Percentiles rank a stretch among this genome's conserved stretches.
These are phyloP conservation scores for Dryadomyces quercus-mongolicae DNA, from an alignment of 2,329 filamentous ascomycete genomes.

Conservation along the genomic window DNA sequence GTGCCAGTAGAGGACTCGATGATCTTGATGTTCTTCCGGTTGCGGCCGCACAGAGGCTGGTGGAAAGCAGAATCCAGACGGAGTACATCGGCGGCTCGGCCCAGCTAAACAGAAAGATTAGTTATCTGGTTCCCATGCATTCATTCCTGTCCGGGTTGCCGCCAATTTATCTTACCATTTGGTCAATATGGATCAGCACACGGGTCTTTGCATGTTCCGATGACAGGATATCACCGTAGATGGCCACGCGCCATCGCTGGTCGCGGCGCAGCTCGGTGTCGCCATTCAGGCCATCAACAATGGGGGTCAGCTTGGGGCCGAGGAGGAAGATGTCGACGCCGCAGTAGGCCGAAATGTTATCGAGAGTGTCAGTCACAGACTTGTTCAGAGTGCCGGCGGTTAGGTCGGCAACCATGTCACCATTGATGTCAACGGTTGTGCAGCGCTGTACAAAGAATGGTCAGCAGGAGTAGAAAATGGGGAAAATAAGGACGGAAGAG, in stretches of 20 bases:
- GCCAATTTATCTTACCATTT: conserved; percentile 49
- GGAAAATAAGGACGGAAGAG: conserved; percentile 3
- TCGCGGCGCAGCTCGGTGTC: conserved; percentile 76
- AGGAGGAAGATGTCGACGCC: conserved; percentile 95
- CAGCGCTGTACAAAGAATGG: conserved; percentile 55
- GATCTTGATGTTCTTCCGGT: conserved; percentile 92
- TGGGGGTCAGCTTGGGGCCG: conserved; percentile 73
- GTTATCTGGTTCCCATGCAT: neutral
- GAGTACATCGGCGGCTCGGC: conserved; percentile 63
- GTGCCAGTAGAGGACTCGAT: conserved; percentile 94
- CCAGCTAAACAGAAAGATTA: conserved; percentile 36
- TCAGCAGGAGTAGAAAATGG: conserved; percentile 2
- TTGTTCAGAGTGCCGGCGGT: conserved; percentile 56
- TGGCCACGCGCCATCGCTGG: conserved; percentile 81
- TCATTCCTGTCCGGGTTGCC: neutral
- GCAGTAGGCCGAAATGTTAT: conserved; percentile 76
- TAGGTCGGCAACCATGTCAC: conserved; percentile 72
- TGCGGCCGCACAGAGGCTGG: conserved; percentile 83
- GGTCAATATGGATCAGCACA: conserved; percentile 93
- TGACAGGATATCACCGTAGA: conserved; percentile 91
- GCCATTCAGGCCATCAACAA: conserved; percentile 62
- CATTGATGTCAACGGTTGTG: conserved; percentile 86
- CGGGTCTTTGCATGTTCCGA: conserved; percentile 95
- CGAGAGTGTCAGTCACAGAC: conserved; percentile 70
- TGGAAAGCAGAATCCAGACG: conserved; percentile 81